A percentile compares a stretch with the other conserved stretches of the same genome.
Evolutionary conservation across 768 basidiomycete genomes (phyloP).

Genomic region (Xerocomus potaroensis): DNA sequence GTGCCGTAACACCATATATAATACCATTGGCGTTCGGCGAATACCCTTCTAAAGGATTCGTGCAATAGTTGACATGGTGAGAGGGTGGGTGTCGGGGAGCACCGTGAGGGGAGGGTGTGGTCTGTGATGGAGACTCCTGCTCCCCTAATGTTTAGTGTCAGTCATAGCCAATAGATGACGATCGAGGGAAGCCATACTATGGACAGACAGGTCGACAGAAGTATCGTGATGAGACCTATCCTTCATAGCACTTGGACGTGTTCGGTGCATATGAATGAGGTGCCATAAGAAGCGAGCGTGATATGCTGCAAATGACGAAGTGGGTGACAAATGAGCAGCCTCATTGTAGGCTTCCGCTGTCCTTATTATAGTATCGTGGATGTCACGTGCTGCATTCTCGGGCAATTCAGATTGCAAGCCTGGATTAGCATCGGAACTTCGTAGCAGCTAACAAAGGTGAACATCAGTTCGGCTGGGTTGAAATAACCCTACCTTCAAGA

Average conservation of each 20-base stretch:
- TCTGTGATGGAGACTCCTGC: conserved; percentile 18
- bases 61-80: conserved; percentile 15
- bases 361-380: conserved; percentile 59
- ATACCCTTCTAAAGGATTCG: conserved; percentile 19
- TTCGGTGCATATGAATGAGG: conserved; percentile 58
- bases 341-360: conserved; percentile 78
- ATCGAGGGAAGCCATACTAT: conserved; percentile 36
- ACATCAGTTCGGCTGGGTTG: background rate
- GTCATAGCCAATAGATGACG: background rate
- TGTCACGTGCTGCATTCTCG: conserved; percentile 58
- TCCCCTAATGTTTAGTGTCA: conserved; percentile 20
- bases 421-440: conserved; percentile 53
- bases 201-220: conserved; percentile 53
- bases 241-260: conserved; percentile 40
- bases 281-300: conserved; percentile 77
- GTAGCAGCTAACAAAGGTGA: conserved; percentile 51
- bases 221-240: conserved; percentile 36
- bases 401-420: conserved; percentile 58
- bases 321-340: conserved; percentile 56
- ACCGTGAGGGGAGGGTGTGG: conserved; percentile 23
- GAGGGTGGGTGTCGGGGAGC: conserved; percentile 8
- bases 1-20: conserved; percentile 12
- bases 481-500: conserved; percentile 56
- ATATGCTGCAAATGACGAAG: conserved; percentile 64
- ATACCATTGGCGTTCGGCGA: conserved; percentile 9